phyloP scores from a whole-genome alignment of 1,284 basidiomycete genomes.

The Irpex sp. region DNA sequence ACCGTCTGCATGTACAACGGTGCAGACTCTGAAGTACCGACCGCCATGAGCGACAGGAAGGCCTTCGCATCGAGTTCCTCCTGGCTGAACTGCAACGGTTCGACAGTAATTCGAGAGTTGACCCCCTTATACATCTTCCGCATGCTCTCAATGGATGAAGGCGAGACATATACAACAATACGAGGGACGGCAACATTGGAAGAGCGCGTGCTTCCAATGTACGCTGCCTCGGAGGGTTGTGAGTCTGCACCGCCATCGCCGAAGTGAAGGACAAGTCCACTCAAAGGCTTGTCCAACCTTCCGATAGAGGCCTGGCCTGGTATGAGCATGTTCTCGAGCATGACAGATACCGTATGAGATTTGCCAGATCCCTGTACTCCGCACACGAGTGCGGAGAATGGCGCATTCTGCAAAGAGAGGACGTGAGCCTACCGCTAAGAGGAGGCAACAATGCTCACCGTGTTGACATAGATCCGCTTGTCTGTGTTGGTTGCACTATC shows the following conservation, averaged over 20 bases:
- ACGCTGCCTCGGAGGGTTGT: constrained; percentile 64
- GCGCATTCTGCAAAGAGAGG: constrained; percentile 27
- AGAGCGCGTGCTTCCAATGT: constrained; percentile 41
- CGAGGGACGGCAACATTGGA: constrained; percentile 38
- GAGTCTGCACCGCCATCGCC: constrained; percentile 58
- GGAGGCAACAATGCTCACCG: constrained; percentile 17
- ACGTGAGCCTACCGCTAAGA: neutral
- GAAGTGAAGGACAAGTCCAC: constrained; percentile 64
- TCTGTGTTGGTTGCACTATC: constrained; percentile 17
- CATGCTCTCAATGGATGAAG: constrained; percentile 60
- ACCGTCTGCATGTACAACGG: constrained; percentile 67
- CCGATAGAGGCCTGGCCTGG: constrained; percentile 45
- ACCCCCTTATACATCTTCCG: constrained; percentile 49
- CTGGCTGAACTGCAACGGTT: constrained; percentile 55
- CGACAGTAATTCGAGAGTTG: constrained; percentile 43
- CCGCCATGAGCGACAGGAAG: constrained; percentile 65
- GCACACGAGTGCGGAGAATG: constrained; percentile 32
- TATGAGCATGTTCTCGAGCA: constrained; percentile 67
- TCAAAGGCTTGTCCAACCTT: constrained; percentile 46
- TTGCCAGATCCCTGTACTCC: constrained; percentile 58
- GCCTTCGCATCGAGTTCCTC: constrained; percentile 65
- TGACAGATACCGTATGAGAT: constrained; percentile 62
- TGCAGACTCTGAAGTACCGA: constrained; percentile 52
- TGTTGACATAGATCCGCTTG: constrained; percentile 30
- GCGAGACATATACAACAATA: constrained; percentile 60